These are phyloP conservation scores for Wickerhamiella brachini DNA, from an alignment of 805 yeast species.

Conservation along the genomic window DNA sequence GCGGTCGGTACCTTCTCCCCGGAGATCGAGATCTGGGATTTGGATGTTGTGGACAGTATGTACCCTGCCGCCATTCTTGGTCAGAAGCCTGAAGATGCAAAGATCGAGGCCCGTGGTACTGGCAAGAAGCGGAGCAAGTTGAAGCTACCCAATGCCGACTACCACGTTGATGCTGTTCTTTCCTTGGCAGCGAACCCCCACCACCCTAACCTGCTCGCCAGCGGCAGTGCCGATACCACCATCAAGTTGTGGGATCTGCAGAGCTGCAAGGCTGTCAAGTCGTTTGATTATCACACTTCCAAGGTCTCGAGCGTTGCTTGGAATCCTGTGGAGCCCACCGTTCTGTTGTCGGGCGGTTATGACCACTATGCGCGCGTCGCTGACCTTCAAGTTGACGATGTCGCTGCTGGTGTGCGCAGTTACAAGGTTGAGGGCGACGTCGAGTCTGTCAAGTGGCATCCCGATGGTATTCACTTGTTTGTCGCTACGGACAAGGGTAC, in stretches of 20 bases:
- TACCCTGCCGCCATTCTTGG: constrained; percentile 92
- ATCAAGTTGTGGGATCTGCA: constrained; percentile 91
- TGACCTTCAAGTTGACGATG: constrained; percentile 69
- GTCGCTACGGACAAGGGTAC: constrained; percentile 90
- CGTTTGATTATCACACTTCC: constrained; percentile 62
- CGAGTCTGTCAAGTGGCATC: constrained; percentile 66
- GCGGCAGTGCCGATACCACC: constrained; percentile 91
- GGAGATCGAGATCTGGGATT: constrained; percentile 91
- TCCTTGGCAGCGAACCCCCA: constrained; percentile 69
- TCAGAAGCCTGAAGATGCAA: constrained; percentile 40
- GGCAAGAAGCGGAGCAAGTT: constrained; percentile 37
- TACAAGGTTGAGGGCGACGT: constrained; percentile 65
- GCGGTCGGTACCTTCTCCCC: constrained; percentile 97
- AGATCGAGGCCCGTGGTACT: constrained; percentile 15
- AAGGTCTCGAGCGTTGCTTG: constrained; percentile 82
- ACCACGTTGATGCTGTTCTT: constrained; percentile 88
- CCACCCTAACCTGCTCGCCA: constrained; percentile 76
- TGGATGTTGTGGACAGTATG: constrained; percentile 83
- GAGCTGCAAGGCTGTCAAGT: constrained; percentile 60
- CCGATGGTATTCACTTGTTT: constrained; percentile 40
- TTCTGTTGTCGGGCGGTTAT: constrained; percentile 84
- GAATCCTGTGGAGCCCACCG: constrained; percentile 42
- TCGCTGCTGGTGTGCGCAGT: constrained; percentile 39
- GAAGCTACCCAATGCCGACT: constrained; percentile 45
- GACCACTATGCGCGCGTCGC: constrained; percentile 61